These are phyloP conservation scores for Zelopaecilomyces penicillatus DNA, from an alignment of 2,329 filamentous ascomycete species.

Conservation along the genomic window DNA sequence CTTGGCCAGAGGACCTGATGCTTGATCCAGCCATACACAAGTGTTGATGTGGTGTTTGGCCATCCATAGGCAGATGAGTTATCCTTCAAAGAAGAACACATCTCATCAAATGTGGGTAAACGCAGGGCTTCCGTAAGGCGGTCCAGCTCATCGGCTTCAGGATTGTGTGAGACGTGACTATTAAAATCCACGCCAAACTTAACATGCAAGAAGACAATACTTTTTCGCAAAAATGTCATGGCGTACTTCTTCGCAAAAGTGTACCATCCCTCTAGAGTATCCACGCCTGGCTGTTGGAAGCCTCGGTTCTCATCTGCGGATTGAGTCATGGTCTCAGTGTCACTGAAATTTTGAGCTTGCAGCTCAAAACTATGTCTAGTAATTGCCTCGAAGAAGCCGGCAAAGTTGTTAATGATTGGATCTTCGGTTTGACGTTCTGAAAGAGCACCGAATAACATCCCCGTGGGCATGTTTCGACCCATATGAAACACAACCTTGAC, in stretches of 20 bases:
- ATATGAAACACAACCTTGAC: slow-evolving; percentile 66
- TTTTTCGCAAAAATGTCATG: slow-evolving; percentile 82
- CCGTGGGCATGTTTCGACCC: slow-evolving; percentile 43
- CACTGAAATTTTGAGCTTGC: slow-evolving; percentile 22
- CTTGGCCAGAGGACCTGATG: slow-evolving; percentile 44
- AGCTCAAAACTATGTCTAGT: slow-evolving; percentile 36
- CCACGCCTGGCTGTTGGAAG: slow-evolving; percentile 47
- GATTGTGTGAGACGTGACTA: slow-evolving; percentile 52
- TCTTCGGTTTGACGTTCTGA: slow-evolving; percentile 35
- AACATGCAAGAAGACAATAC: slow-evolving; percentile 73
- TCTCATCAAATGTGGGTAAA: slow-evolving; percentile 69
- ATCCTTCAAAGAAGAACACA: slow-evolving; percentile 55
- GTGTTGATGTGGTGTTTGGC: slow-evolving; percentile 34
- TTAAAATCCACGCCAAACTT: slow-evolving; percentile 85
- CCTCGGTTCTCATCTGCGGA: slow-evolving; percentile 33
- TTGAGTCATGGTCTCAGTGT: slow-evolving; percentile 16
- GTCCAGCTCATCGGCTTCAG: slow-evolving; percentile 68
- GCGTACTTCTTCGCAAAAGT: slow-evolving; percentile 70
- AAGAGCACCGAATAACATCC: slow-evolving; percentile 40
- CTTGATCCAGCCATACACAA: slow-evolving; percentile 64
- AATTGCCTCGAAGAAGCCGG: slow-evolving; percentile 43
- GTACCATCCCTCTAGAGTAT: slow-evolving; percentile 47
- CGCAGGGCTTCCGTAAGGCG: slow-evolving; percentile 69
- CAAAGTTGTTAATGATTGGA: slow-evolving; percentile 44
- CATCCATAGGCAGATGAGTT: slow-evolving; percentile 38